Percentiles rank a stretch among this genome's conserved stretches.
phyloP scores from a whole-genome alignment of 495 filamentous ascomycete species.

The Lasiosphaeria hispida region DNA sequence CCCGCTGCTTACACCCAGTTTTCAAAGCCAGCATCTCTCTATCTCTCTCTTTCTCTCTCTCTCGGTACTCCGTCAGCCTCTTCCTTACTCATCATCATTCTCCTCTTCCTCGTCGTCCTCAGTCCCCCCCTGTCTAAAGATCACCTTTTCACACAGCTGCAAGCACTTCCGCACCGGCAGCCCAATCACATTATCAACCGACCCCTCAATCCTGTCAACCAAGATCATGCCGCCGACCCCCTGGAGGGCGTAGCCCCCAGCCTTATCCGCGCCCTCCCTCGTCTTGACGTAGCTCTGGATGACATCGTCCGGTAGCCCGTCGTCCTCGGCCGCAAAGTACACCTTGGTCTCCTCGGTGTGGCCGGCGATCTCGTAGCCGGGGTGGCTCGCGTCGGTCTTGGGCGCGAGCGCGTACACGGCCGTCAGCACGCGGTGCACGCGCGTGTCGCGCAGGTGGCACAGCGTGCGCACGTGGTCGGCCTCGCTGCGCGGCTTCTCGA shows the following conservation, averaged over 20 bases:
- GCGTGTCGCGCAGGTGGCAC: constrained; percentile 68
- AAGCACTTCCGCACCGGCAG: constrained; percentile 79
- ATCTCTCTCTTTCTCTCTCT: neutral
- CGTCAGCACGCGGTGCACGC: constrained; percentile 74
- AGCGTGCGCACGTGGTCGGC: constrained; percentile 83
- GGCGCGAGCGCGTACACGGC: constrained; percentile 80
- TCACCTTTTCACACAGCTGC: constrained; percentile 79
- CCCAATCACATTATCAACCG: constrained; percentile 94
- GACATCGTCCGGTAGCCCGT: constrained; percentile 64
- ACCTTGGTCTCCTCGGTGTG: constrained; percentile 87
- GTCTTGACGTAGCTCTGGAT: constrained; percentile 85
- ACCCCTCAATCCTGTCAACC: constrained; percentile 84
- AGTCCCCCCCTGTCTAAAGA: constrained; percentile 51
- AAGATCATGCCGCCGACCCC: constrained; percentile 76
- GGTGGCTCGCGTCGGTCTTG: constrained; percentile 67
- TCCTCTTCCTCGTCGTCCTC: constrained; percentile 36
- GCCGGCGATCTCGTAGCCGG: constrained; percentile 79
- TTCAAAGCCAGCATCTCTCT: too few species aligned
- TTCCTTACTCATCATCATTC: constrained; percentile 1
- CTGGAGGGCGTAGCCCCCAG: constrained; percentile 92
- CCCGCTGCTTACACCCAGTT: too few species aligned
- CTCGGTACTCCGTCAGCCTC: neutral
- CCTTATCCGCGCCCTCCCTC: constrained; percentile 92
- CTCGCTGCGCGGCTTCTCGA: constrained; percentile 85
- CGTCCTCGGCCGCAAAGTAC: constrained; percentile 67